These are phyloP conservation scores for Penicillium herquei DNA, from an alignment of 495 filamentous ascomycete species.

Conservation along the genomic window DNA sequence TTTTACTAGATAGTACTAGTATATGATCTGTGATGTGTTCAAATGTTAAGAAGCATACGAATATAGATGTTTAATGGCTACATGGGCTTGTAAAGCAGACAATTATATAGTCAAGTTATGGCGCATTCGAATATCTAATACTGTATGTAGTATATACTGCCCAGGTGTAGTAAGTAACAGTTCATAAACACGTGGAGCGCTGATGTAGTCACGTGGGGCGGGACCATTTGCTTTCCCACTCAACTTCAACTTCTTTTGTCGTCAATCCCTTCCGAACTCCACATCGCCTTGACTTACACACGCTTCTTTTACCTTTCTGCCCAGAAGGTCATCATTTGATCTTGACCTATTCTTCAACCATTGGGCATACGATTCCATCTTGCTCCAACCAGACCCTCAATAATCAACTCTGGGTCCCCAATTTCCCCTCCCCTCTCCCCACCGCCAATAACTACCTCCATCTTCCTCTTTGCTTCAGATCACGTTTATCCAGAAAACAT, in stretches of 20 bases:
- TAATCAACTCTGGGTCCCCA: slow-evolving; percentile 8
- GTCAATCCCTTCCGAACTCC: slow-evolving; percentile 5
- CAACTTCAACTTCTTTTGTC: slow-evolving; percentile 6
- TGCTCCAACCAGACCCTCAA: slow-evolving; percentile 1
- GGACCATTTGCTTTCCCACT: slow-evolving; percentile 10
- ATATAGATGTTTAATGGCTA: too few relatives aligned
- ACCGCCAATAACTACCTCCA: background rate
- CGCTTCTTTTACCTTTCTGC: slow-evolving; percentile 9
- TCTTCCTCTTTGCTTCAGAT: background rate
- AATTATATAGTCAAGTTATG: too few relatives aligned
- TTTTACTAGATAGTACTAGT: too few relatives aligned
- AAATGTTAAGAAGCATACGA: too few relatives aligned
- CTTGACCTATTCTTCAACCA: slow-evolving; percentile 1
- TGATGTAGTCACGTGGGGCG: slow-evolving; percentile 5
- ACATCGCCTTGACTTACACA: slow-evolving; percentile 1
- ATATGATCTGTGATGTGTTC: too few relatives aligned
- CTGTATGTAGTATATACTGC: too few relatives aligned
- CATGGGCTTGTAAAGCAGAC: too few relatives aligned
- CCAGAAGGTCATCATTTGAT: slow-evolving; percentile 4
- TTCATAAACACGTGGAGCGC: too few relatives aligned
- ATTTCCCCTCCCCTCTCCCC: background rate
- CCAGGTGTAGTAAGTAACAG: too few relatives aligned
- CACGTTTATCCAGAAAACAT: background rate
- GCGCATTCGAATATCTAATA: too few relatives aligned
- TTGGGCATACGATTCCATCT: slow-evolving; percentile 9